These are phyloP conservation scores for Starmerella vaccinii DNA, from an alignment of 805 yeast species.

Conservation along the genomic window DNA sequence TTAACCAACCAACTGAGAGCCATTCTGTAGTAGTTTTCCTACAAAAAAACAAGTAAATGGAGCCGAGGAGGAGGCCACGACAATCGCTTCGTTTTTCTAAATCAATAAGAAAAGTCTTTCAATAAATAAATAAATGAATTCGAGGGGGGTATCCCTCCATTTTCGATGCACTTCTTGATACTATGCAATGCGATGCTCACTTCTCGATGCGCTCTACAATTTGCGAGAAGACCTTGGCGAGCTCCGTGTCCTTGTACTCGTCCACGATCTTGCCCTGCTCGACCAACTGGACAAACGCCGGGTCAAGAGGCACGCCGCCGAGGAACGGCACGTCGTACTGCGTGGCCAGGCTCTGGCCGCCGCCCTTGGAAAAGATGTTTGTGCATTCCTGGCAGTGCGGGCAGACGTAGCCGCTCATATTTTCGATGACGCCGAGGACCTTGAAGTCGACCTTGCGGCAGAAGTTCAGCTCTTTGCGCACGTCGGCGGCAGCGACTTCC, in stretches of 20 bases:
- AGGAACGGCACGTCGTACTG: conserved; percentile 54
- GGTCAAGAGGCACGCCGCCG: conserved; percentile 90
- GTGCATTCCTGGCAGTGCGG: conserved; percentile 85
- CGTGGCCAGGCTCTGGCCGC: conserved; percentile 66
- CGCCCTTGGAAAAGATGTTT: conserved; percentile 85
- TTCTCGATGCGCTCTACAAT: conserved; percentile 36
- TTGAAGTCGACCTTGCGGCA: conserved; percentile 75
- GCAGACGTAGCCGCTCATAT: conserved; percentile 94
- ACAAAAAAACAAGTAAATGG: no score
- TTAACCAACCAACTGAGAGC: no score
- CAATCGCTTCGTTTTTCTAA: no score
- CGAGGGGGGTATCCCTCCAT: no score
- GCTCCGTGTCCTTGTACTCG: conserved; percentile 29
- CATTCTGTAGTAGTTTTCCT: no score
- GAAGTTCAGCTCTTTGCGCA: conserved; percentile 83
- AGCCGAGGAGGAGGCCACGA: no score
- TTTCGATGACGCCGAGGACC: conserved; percentile 80
- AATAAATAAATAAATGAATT: conserved; percentile 1
- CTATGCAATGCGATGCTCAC: neutral
- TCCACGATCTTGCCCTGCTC: conserved; percentile 45
- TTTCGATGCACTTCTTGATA: no score
- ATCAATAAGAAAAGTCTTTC: neutral
- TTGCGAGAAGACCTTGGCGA: conserved; percentile 38
- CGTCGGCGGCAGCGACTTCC: conserved; percentile 85
- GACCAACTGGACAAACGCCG: conserved; percentile 76